Conservation (phyloP, 108 stramenopile genomes). For the Cyclotella atomus region DNA sequence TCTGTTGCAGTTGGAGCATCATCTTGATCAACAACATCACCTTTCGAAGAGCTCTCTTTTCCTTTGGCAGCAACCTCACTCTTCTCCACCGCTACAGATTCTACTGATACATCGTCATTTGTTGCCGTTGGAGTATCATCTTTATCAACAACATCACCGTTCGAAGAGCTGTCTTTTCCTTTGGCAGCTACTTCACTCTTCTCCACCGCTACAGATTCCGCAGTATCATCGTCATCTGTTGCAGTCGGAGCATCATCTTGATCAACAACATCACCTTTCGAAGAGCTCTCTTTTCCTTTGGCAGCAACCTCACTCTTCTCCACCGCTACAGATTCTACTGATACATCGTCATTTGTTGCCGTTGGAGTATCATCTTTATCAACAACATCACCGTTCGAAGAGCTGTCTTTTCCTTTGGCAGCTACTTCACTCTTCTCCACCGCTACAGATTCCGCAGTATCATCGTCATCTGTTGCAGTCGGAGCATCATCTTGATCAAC, state of each 20-base stretch:
- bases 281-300: too few species aligned
- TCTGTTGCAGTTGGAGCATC: too few species aligned
- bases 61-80: not conserved
- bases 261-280: too few species aligned
- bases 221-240: not conserved
- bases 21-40: too few species aligned
- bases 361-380: too few species aligned
- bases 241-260: not conserved
- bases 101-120: not conserved
- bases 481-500: not conserved
- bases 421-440: not conserved
- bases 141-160: not conserved
- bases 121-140: too few species aligned
- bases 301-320: too few species aligned
- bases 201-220: not conserved
- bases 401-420: not conserved
- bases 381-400: too few species aligned
- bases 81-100: not conserved
- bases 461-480: too few species aligned
- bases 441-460: not conserved
- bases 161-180: not conserved
- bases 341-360: too few species aligned
- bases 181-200: too few species aligned
- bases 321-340: too few species aligned
- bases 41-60: not conserved